Evolutionary conservation across 1,139 yeast genomes (phyloP).

Genomic region (Pneumocystis canis): DNA sequence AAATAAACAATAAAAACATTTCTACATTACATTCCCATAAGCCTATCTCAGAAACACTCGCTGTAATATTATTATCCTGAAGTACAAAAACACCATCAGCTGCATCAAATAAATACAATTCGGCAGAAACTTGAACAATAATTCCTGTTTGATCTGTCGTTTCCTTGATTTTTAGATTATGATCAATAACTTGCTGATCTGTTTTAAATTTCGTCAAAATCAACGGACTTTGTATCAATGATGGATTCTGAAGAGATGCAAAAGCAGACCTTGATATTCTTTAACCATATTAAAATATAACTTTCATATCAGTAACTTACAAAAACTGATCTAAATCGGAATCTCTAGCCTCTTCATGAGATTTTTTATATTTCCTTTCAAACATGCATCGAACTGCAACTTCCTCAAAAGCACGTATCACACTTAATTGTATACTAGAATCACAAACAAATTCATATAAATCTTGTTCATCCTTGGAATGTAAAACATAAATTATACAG

Average conservation of each 20-base stretch:
- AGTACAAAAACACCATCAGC: conserved; percentile 35
- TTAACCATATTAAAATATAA: not conserved
- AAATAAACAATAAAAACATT: conserved; percentile 3
- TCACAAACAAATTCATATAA: conserved; percentile 67
- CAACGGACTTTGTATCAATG: conserved; percentile 9
- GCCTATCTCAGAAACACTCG: conserved; percentile 35
- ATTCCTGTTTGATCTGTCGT: conserved; percentile 12
- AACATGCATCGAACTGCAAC: conserved; percentile 56
- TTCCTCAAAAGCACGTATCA: conserved; percentile 50
- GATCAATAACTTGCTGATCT: not conserved
- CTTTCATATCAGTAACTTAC: conserved; percentile 8
- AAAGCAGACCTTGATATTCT: not conserved
- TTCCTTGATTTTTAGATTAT: not conserved
- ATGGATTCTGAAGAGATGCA: conserved; percentile 9
- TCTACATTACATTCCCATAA: conserved; percentile 30
- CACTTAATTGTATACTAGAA: conserved; percentile 39
- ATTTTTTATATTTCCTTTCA: conserved; percentile 54
- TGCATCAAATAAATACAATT: conserved; percentile 45
- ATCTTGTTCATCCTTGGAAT: conserved; percentile 52
- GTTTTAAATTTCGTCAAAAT: not conserved
- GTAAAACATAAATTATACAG: not conserved
- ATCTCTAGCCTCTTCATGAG: conserved; percentile 35
- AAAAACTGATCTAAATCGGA: conserved; percentile 42
- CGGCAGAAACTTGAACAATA: conserved; percentile 22
- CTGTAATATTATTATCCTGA: conserved; percentile 27